phyloP scores from a whole-genome alignment of 116 monocot species.

The Posidonia oceanica region DNA sequence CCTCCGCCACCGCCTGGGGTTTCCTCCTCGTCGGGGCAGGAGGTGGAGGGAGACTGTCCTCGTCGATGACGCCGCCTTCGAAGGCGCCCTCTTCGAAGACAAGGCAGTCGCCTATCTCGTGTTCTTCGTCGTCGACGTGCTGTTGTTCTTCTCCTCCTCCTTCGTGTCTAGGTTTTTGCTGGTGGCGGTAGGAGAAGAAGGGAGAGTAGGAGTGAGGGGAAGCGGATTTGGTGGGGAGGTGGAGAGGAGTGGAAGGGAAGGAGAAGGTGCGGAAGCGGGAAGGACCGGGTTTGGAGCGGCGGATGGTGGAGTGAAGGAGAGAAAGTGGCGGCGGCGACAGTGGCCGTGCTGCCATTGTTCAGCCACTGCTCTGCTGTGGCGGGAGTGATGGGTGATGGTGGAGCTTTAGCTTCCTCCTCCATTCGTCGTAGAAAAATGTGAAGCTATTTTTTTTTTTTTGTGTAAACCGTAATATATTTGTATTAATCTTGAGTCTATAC shows the following conservation, averaged over 20 bases:
- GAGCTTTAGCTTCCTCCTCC: too few relatives aligned
- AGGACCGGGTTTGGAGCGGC: not conserved
- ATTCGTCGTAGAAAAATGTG: too few relatives aligned
- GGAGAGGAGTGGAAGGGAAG: conserved; percentile 4
- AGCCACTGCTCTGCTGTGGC: too few relatives aligned
- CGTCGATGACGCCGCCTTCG: conserved; percentile 24
- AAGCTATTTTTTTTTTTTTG: too few relatives aligned
- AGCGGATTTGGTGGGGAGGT: not conserved
- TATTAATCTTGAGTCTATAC: too few relatives aligned
- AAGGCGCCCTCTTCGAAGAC: conserved; percentile 92
- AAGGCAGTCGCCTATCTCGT: conserved; percentile 71
- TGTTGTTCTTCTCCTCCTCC: too few relatives aligned
- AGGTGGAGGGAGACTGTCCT: conserved; percentile 11
- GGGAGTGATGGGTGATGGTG: too few relatives aligned
- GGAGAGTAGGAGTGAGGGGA: not conserved
- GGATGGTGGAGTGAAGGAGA: not conserved
- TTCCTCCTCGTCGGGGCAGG: not conserved
- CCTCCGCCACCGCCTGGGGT: conserved; percentile 1
- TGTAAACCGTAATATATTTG: too few relatives aligned
- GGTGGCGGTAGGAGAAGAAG: not conserved
- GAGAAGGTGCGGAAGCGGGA: conserved; percentile 7
- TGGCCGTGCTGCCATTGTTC: too few relatives aligned
- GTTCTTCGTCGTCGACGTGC: conserved; percentile 30
- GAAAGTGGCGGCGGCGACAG: too few relatives aligned
- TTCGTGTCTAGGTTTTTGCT: too few relatives aligned